Percentiles rank a stretch among this genome's conserved stretches.
These are phyloP conservation scores for Ogataea pilisensis DNA, from an alignment of 805 yeast genomes.

Conservation along the genomic window DNA sequence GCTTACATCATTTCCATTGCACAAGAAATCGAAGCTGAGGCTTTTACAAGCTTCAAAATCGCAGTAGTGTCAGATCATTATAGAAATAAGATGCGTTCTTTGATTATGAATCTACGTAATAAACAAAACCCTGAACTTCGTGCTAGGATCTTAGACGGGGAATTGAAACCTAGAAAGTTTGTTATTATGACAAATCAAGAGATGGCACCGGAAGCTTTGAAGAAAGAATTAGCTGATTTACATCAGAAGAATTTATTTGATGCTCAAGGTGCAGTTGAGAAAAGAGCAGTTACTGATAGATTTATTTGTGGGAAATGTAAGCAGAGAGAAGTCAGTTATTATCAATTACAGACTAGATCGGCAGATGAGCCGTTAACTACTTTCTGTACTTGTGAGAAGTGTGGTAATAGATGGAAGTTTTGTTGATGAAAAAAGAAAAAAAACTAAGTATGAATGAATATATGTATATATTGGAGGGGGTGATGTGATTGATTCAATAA, in stretches of 20 bases:
- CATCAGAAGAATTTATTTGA: slow-evolving; percentile 88
- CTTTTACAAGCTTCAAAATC: slow-evolving; percentile 56
- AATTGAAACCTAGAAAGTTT: slow-evolving; percentile 59
- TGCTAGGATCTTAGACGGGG: slow-evolving; percentile 60
- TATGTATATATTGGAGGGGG: neutral
- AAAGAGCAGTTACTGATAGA: slow-evolving; percentile 93
- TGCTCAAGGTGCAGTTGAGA: slow-evolving; percentile 96
- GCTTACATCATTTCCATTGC: slow-evolving; percentile 57
- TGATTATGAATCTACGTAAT: slow-evolving; percentile 83
- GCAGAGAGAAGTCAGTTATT: slow-evolving; percentile 93
- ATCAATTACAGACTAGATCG: slow-evolving; percentile 96
- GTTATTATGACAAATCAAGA: slow-evolving; percentile 88
- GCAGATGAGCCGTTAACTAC: slow-evolving; percentile 99
- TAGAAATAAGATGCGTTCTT: slow-evolving; percentile 78
- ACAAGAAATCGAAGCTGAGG: slow-evolving; percentile 68
- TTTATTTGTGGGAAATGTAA: slow-evolving; percentile 98
- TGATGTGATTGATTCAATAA: neutral
- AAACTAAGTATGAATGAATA: neutral
- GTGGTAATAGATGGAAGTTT: slow-evolving; percentile 98
- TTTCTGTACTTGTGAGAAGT: slow-evolving; percentile 94
- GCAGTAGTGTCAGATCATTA: slow-evolving; percentile 57
- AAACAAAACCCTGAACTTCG: slow-evolving; percentile 86
- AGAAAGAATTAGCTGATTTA: slow-evolving; percentile 78
- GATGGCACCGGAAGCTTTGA: slow-evolving; percentile 89
- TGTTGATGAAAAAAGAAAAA: slow-evolving; percentile 38